Percentiles rank a stretch among this genome's conserved stretches.
phyloP scores from a whole-genome alignment of 768 basidiomycete genomes.

The Obba rivulosa region DNA sequence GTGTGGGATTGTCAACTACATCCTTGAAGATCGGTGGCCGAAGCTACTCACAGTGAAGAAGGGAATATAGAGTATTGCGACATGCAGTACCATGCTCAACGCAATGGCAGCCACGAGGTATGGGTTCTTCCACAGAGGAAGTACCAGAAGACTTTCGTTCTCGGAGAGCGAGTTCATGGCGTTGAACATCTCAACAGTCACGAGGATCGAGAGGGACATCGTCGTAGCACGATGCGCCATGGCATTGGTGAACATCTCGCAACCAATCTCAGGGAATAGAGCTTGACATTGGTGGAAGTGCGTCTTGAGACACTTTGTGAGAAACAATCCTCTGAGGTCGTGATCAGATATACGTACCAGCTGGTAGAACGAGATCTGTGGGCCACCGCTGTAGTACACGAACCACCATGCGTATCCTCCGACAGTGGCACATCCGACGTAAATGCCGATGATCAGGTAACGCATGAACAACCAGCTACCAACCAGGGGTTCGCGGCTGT shows the following conservation, averaged over 20 bases:
- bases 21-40: neutral
- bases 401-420: conserved; percentile 99
- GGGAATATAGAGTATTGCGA: conserved; percentile 94
- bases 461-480: conserved; percentile 94
- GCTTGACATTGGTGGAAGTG: conserved; percentile 91
- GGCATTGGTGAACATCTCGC: conserved; percentile 90
- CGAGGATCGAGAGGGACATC: conserved; percentile 93
- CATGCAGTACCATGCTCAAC: conserved; percentile 88
- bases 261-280: conserved; percentile 86
- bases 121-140: conserved; percentile 93
- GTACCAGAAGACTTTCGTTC: conserved; percentile 84
- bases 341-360: conserved; percentile 52
- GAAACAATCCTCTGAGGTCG: neutral
- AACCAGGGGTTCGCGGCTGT: conserved; percentile 86
- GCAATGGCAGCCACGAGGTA: conserved; percentile 87
- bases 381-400: conserved; percentile 82
- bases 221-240: conserved; percentile 88
- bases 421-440: conserved; percentile 93
- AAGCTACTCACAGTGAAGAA: conserved; percentile 77
- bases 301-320: conserved; percentile 46
- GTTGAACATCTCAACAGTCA: conserved; percentile 96
- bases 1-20: conserved; percentile 4
- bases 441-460: conserved; percentile 88
- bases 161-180: conserved; percentile 98
- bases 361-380: conserved; percentile 91